Evolutionary conservation across 176 grass and related monocot species (phyloP).

Genomic region (Hyparrhenia diplandra): DNA sequence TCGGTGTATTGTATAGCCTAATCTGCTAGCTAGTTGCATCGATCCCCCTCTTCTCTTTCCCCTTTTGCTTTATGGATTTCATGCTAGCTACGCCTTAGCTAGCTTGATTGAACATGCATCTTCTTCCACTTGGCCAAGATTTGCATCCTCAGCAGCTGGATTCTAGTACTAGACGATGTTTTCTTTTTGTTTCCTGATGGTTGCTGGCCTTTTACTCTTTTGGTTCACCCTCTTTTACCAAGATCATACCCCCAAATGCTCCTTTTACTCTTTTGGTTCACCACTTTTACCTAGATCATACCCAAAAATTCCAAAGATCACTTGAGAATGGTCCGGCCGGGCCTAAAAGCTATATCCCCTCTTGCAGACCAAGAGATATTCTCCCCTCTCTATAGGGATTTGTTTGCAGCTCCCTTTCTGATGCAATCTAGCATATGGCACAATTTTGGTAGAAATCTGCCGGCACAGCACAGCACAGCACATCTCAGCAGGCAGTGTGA

Average conservation of each 20-base stretch:
- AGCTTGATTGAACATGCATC: slow-evolving; percentile 9
- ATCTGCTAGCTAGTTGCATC: background rate
- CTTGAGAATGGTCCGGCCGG: background rate
- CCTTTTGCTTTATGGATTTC: slow-evolving; percentile 33
- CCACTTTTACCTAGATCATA: too few relatives aligned
- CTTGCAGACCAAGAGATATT: slow-evolving; percentile 16
- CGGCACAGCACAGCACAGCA: background rate
- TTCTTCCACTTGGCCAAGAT: slow-evolving; percentile 21
- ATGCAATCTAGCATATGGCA: slow-evolving; percentile 28
- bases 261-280: too few relatives aligned
- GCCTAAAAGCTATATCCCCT: background rate
- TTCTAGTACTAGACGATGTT: too few relatives aligned
- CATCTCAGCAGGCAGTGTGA: slow-evolving; percentile 26
- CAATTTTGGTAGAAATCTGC: slow-evolving; percentile 24
- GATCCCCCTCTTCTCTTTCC: background rate
- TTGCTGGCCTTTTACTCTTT: slow-evolving; percentile 20
- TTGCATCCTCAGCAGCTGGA: too few relatives aligned
- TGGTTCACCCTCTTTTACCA: background rate
- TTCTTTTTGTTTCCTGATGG: background rate
- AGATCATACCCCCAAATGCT: slow-evolving; percentile 17
- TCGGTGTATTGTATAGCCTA: background rate
- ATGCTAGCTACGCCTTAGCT: slow-evolving; percentile 17
- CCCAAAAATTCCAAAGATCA: background rate
- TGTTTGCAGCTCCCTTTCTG: slow-evolving; percentile 6
- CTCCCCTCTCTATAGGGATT: background rate